phyloP scores from a whole-genome alignment of 2,329 filamentous ascomycete species.

The Pezicula radicicola region DNA sequence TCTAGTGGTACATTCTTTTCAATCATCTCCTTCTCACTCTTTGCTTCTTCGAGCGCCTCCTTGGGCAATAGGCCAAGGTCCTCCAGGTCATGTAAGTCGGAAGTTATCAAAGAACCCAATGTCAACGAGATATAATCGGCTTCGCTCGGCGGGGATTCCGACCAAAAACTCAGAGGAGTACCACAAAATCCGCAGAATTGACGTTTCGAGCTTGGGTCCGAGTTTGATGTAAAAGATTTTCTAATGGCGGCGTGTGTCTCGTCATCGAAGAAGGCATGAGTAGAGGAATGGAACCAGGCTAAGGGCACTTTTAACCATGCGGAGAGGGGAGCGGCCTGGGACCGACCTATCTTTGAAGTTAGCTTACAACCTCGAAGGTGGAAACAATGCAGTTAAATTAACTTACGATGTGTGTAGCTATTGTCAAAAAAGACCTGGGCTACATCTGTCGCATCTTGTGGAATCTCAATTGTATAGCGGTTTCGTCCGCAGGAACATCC shows the following conservation, averaged over 20 bases:
- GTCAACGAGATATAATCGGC: constrained; percentile 78
- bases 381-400: neutral
- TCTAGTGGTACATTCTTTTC: constrained; percentile 21
- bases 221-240: constrained; percentile 60
- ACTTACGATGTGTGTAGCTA: constrained; percentile 62
- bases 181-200: constrained; percentile 93
- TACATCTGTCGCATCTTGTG: constrained; percentile 49
- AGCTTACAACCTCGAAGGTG: constrained; percentile 1
- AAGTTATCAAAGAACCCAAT: constrained; percentile 69
- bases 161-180: constrained; percentile 81
- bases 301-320: constrained; percentile 83
- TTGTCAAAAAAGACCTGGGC: constrained; percentile 66
- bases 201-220: constrained; percentile 56
- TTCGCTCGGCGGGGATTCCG: constrained; percentile 66
- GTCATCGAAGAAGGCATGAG: constrained; percentile 73
- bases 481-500: constrained; percentile 86
- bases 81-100: constrained; percentile 71
- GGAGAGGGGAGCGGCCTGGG: constrained; percentile 69
- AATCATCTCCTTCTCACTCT: constrained; percentile 20
- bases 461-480: constrained; percentile 72
- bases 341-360: constrained; percentile 47
- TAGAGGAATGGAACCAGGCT: constrained; percentile 74
- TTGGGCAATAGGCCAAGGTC: constrained; percentile 70
- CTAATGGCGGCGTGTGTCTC: constrained; percentile 68
- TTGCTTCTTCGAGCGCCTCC: constrained; percentile 32